A percentile compares a stretch with the other conserved stretches of the same genome.
phyloP scores from a whole-genome alignment of 306 rosid species.

The Luffa acutangula region DNA sequence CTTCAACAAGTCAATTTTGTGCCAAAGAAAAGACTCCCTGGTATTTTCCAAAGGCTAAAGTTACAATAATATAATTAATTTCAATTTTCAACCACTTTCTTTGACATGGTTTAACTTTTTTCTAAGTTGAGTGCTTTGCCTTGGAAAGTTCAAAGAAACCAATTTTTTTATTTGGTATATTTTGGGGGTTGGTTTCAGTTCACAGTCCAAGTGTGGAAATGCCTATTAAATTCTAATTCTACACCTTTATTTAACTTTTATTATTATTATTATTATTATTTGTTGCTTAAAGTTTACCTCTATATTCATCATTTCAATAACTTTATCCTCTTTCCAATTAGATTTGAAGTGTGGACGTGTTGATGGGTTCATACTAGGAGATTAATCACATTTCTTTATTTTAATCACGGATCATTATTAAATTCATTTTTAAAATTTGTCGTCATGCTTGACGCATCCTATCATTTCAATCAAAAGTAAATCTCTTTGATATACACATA shows the following conservation, averaged over 20 bases:
- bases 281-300: neutral
- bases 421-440: neutral
- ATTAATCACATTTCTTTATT: neutral
- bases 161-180: neutral
- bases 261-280: too few relatives aligned
- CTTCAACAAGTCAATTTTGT: neutral
- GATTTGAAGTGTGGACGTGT: neutral
- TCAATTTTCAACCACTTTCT: neutral
- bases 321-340: neutral
- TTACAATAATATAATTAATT: neutral
- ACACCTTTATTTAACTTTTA: too few relatives aligned
- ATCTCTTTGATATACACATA: neutral
- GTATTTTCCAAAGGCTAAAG: neutral
- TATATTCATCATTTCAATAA: neutral
- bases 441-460: neutral
- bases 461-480: neutral
- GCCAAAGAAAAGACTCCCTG: neutral
- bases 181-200: neutral
- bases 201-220: neutral
- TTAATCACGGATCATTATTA: neutral
- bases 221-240: neutral
- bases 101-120: neutral
- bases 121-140: neutral
- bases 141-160: neutral
- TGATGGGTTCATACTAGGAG: neutral